Base-by-base conservation (phyloP, 176 grass and related monocot species). In the Oryza officinalis region DNA sequence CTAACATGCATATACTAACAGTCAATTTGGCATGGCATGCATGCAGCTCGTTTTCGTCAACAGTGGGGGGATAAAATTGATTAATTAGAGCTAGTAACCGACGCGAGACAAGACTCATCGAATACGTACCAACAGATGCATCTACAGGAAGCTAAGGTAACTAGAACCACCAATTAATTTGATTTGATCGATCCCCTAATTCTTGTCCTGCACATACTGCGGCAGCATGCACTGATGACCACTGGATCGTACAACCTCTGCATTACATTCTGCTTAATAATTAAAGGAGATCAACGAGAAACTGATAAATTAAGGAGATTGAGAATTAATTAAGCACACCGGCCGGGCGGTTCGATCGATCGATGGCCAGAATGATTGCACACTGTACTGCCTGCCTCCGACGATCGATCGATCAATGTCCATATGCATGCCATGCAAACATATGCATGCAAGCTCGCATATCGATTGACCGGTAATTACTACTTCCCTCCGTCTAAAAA, bases 81-180 rank as follows among this genome's bases (percentile, higher is more conserved):
- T 57, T 49, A 49, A 20, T 46, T 46, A 4, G 6, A 37, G 35
- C 35, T 37, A 37, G 35, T 37, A 37, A 6, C 35, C 33, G 6
- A 17, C 15, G 47, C 47, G 3, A 50, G 47, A 50, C 4, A 50
- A 17, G 14, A 50, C 1, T 17, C 47, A 50, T 18, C 15, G 47
- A 50, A 18, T 50, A 50, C 5, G 9, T 50, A 50, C 4, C 49
- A 20, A 45, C 59, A 78, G 18, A 69, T 25, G 26, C 83, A 78
- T 70, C 46, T 85, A 78, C 65, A 71, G 26, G 49, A 85, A 69
- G 20, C 12, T 13, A 68, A 32, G 20, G 11, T 13, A 68, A 32
- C 5, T 20, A 54, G 17, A 54, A 54, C 49, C 20, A 57, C 20
- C 20, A 2, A 84, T 76, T 52, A 46, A 13, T 25, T 40, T 15